Percentiles rank a stretch among this genome's conserved stretches.
phyloP scores from a whole-genome alignment of 108 stramenopile species.

The Skeletonema menzelii region DNA sequence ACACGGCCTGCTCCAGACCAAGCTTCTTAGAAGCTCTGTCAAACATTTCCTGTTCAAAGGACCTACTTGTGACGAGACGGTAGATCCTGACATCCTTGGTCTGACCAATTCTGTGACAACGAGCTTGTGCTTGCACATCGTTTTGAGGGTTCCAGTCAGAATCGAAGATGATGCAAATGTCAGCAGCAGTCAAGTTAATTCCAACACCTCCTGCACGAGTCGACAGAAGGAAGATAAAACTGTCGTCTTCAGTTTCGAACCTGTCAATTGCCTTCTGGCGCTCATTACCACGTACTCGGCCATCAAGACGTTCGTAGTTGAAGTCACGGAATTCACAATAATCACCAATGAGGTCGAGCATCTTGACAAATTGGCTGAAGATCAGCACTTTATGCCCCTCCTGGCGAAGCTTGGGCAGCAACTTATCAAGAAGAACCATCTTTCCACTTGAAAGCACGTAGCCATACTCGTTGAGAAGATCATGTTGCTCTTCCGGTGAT shows the following conservation, averaged over 20 bases:
- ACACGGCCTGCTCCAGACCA: constrained; percentile 98
- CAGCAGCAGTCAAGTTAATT: constrained; percentile 98
- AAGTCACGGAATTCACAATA: constrained; percentile 91
- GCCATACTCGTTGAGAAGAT: constrained; percentile 79
- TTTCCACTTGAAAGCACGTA: constrained; percentile 93
- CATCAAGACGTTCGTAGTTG: constrained; percentile 86
- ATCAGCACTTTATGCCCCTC: constrained; percentile 98
- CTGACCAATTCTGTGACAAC: constrained; percentile 99
- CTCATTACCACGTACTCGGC: constrained; percentile 87
- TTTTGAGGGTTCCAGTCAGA: constrained; percentile 99
- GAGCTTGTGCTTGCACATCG: constrained; percentile 98
- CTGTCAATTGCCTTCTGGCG: constrained; percentile 98
- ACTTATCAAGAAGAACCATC: constrained; percentile 99
- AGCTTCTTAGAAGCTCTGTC: constrained; percentile 97
- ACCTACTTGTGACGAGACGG: constrained; percentile 95
- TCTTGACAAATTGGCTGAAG: constrained; percentile 95
- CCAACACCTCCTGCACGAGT: constrained; percentile 97
- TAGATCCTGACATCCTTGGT: constrained; percentile 96
- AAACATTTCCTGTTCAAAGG: constrained; percentile 99
- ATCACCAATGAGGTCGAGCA: constrained; percentile 96
- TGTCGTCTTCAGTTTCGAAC: constrained; percentile 86
- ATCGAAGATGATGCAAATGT: constrained; percentile 82
- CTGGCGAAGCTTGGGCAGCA: constrained; percentile 91
- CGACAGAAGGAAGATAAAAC: constrained; percentile 93
- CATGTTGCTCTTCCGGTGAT: constrained; percentile 75